Evolutionary conservation across 208 protist species (phyloP).

Genomic region (Leishmania arabica): DNA sequence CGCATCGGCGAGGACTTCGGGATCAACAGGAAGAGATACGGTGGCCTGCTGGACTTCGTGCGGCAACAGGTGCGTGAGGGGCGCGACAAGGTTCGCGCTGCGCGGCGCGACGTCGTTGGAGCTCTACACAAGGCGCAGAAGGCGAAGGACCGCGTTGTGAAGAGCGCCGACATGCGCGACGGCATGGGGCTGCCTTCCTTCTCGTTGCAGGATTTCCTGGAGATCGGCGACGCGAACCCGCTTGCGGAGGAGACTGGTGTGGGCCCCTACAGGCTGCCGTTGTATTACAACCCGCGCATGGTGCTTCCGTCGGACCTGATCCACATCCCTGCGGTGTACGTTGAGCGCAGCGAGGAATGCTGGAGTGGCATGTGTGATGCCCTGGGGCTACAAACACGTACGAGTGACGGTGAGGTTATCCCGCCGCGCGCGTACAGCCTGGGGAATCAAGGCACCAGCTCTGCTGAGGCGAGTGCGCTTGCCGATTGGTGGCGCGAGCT

Average conservation of each 20-base stretch:
- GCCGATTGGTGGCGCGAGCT: constrained; percentile 26
- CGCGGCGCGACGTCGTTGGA: constrained; percentile 26
- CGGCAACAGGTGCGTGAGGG: constrained; percentile 16
- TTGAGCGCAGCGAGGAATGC: constrained; percentile 35
- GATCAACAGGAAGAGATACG: constrained; percentile 29
- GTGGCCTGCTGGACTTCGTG: constrained; percentile 26
- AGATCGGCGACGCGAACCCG: constrained; percentile 26
- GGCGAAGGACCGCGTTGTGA: constrained; percentile 13
- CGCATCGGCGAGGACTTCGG: constrained; percentile 34
- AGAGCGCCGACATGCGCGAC: neutral
- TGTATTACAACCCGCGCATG: constrained; percentile 44
- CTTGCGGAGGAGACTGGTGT: constrained; percentile 16
- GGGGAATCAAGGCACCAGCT: neutral
- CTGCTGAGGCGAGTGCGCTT: constrained; percentile 21
- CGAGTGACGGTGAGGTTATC: constrained; percentile 8
- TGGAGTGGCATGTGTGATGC: constrained; percentile 37
- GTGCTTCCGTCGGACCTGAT: constrained; percentile 31
- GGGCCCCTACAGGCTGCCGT: neutral
- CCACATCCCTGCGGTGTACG: constrained; percentile 35
- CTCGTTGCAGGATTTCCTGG: constrained; percentile 33
- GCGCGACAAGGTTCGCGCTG: constrained; percentile 20
- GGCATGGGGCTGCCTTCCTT: constrained; percentile 5
- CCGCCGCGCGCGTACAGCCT: constrained; percentile 23
- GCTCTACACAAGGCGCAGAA: constrained; percentile 37
- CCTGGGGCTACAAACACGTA: constrained; percentile 9